Base-by-base conservation (phyloP, 148 eudicot species). In the Bassia scoparia region DNA sequence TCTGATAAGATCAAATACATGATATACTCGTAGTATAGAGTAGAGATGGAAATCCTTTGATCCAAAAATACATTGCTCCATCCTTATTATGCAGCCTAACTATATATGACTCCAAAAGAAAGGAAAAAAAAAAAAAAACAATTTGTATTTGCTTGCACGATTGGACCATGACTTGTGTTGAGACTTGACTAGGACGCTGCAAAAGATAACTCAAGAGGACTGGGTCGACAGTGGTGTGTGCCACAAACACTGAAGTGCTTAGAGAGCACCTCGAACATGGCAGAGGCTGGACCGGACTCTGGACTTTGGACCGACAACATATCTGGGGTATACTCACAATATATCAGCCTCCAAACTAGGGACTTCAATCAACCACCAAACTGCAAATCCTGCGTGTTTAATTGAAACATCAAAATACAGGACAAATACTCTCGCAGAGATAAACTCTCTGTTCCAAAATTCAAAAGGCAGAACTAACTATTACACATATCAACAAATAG, bases 181-280 rank as follows among this genome's bases (percentile, higher is more conserved):
- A 68, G 71, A 70, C 75, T 74, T 70, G 70, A 69, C 70, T 73
- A 60, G 37, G 77, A 58, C 63, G 56, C 79, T 63, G 79, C 75
- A 62, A 46, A 61, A 60, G 61, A 60, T 50, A 60, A 34, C 64
- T 12, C 73, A 33, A 71, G 63, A 30, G 26, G 74, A 71, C 74
- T 37, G 52, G 52, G 9, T 37, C 37, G 77, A 68, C 34, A 24
- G 24, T 24, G 52, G 63, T 21, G 63, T 24, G 66, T 30, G 31
- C 29, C 58, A 69, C 66, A 48, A 15, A 68, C 55, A 46, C 43
- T 49, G 58, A 74, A 60, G 78, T 74, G 82, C 82, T 69, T 70
- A 75, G 82, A 53, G 37, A 79, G 82, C 75, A 75, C 74, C 75
- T 71, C 75, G 14, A 70, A 60, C 61, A 80, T 67, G 49, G 73